These are phyloP conservation scores for Lepiota venenata DNA, from an alignment of 768 basidiomycete genomes.

Conservation along the genomic window DNA sequence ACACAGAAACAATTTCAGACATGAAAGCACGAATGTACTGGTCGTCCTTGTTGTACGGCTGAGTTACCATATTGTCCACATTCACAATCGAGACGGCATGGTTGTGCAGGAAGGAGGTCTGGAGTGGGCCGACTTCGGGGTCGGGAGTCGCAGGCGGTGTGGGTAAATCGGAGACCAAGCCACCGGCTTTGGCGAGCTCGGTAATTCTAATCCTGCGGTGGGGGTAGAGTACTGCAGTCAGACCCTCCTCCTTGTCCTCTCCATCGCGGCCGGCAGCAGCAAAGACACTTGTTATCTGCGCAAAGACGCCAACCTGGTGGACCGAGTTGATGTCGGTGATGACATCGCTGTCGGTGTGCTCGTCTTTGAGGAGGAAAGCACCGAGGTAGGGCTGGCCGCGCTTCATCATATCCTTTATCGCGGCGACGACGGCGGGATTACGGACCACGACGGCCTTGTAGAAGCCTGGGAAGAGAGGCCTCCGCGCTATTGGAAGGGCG, in stretches of 20 bases:
- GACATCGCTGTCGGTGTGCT: constrained; percentile 87
- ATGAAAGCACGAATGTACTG: constrained; percentile 96
- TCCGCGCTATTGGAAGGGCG: constrained; percentile 90
- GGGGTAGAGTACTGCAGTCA: constrained; percentile 95
- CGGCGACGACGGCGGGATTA: constrained; percentile 86
- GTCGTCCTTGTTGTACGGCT: constrained; percentile 88
- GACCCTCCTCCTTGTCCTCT: constrained; percentile 76
- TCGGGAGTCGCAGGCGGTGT: background rate
- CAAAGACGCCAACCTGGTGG: constrained; percentile 92
- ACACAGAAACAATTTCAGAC: constrained; percentile 93
- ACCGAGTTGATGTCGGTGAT: constrained; percentile 87
- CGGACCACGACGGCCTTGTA: constrained; percentile 97
- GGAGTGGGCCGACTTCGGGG: constrained; percentile 49
- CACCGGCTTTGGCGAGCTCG: constrained; percentile 74
- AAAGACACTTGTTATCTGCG: constrained; percentile 94
- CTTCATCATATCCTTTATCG: constrained; percentile 95
- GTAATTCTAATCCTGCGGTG: constrained; percentile 88
- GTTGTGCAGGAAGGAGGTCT: constrained; percentile 82
- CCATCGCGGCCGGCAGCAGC: constrained; percentile 50
- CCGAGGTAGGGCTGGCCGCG: constrained; percentile 97
- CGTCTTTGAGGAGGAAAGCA: constrained; percentile 94
- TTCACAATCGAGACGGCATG: constrained; percentile 86
- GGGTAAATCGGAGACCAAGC: constrained; percentile 12
- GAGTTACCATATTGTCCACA: constrained; percentile 77
- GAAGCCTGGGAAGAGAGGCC: constrained; percentile 96